These are phyloP conservation scores for Leccinum pachyderme DNA, from an alignment of 1,284 basidiomycete genomes.

Conservation along the genomic window DNA sequence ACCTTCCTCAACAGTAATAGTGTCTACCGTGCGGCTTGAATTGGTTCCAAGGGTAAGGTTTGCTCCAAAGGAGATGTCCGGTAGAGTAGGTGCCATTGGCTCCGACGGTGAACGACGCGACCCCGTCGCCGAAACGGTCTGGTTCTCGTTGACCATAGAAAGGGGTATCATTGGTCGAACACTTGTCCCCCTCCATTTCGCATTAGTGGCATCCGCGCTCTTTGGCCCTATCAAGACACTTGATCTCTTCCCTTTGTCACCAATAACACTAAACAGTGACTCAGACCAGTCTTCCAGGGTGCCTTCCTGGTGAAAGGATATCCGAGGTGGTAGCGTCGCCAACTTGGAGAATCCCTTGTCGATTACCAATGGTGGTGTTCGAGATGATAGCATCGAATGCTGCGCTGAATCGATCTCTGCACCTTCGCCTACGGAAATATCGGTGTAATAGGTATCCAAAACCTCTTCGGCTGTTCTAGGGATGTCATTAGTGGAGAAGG, in stretches of 20 bases:
- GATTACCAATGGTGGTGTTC: slow-evolving; percentile 28
- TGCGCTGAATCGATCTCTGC: slow-evolving; percentile 10
- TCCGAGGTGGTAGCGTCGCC: slow-evolving; percentile 45
- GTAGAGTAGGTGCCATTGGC: slow-evolving; percentile 9
- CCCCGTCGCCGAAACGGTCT: not conserved
- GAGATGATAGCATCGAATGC: slow-evolving; percentile 8
- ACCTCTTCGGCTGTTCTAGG: slow-evolving; percentile 26
- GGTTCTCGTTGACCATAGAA: not conserved
- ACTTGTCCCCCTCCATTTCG: slow-evolving; percentile 13
- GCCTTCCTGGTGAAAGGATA: slow-evolving; percentile 49
- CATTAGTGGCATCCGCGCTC: not conserved
- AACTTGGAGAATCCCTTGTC: slow-evolving; percentile 28
- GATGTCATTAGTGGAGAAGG: slow-evolving; percentile 11
- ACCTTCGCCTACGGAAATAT: slow-evolving; percentile 2
- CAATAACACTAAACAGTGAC: slow-evolving; percentile 30
- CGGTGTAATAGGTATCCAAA: slow-evolving; percentile 25
- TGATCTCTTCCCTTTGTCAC: slow-evolving; percentile 17
- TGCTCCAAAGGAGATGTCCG: slow-evolving; percentile 20
- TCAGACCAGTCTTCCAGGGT: slow-evolving; percentile 35
- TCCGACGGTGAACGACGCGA: slow-evolving; percentile 4
- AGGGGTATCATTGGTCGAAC: slow-evolving; percentile 14
- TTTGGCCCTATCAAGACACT: slow-evolving; percentile 9
- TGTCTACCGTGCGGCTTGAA: slow-evolving; percentile 2
- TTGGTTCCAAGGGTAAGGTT: slow-evolving; percentile 18
- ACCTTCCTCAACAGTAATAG: slow-evolving; percentile 10